A percentile compares a stretch with the other conserved stretches of the same genome.
Evolutionary conservation across 441 rosid genomes (phyloP).

Genomic region (Erysimum pusillum): DNA sequence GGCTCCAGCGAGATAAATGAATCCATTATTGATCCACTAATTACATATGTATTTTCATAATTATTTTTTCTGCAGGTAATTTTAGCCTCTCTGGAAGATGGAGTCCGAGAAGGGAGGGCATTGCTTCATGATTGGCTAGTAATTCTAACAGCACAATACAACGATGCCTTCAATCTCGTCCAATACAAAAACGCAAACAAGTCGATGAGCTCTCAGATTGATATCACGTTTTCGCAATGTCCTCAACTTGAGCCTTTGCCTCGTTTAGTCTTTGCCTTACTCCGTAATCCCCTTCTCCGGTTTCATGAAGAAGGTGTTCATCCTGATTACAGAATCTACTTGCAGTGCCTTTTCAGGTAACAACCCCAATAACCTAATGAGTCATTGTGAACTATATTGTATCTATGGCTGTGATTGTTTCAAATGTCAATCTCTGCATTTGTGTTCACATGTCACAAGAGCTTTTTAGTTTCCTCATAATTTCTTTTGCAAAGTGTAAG

Average conservation of each 20-base stretch:
- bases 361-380: background rate
- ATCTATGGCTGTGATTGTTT: background rate
- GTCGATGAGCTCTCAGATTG: conserved; percentile 66
- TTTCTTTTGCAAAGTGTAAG: too few relatives aligned
- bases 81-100: conserved; percentile 88
- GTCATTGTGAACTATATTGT: background rate
- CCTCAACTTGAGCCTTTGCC: conserved; percentile 90
- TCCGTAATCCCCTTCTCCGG: conserved; percentile 90
- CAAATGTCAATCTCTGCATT: background rate
- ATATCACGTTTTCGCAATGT: conserved; percentile 88
- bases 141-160: conserved; percentile 87
- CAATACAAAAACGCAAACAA: conserved; percentile 71
- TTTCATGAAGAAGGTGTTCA: conserved; percentile 99
- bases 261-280: conserved; percentile 90
- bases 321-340: conserved; percentile 90
- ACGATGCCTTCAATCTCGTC: conserved; percentile 74
- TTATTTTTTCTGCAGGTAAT: conserved; percentile 65
- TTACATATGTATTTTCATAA: conserved; percentile 4
- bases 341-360: conserved; percentile 98
- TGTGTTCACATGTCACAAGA: background rate
- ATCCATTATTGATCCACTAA: conserved; percentile 1
- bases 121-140: conserved; percentile 98
- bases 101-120: conserved; percentile 93
- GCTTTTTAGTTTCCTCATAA: too few relatives aligned
- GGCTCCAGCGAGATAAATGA: background rate